phyloP scores from a whole-genome alignment of 1,284 basidiomycete species.

The Puccinia sorghi region DNA sequence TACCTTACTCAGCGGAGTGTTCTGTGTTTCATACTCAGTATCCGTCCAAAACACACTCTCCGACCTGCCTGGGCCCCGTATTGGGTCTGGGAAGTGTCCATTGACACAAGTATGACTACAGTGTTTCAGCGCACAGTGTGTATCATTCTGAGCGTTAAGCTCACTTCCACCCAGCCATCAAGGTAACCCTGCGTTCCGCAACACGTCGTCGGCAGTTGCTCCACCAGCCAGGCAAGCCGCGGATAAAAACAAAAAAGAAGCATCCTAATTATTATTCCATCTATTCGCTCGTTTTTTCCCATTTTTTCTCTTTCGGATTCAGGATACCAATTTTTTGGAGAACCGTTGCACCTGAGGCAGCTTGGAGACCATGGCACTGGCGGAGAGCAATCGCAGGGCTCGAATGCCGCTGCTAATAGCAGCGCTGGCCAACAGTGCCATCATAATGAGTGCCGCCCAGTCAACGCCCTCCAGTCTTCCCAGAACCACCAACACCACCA shows the following conservation, averaged over 20 bases:
- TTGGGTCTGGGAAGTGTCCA: not conserved
- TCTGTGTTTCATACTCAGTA: slow-evolving; percentile 5
- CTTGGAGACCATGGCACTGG: not conserved
- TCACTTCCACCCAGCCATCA: not conserved
- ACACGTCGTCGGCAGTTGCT: too few species aligned
- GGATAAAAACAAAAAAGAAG: too few species aligned
- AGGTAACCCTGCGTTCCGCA: not conserved
- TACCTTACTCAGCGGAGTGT: too few species aligned
- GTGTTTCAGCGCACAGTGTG: slow-evolving; percentile 13
- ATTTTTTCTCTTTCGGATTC: slow-evolving; percentile 7
- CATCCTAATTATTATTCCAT: too few species aligned
- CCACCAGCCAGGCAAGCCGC: too few species aligned
- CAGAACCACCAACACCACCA: not conserved
- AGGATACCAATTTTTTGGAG: too few species aligned
- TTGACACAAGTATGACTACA: slow-evolving; percentile 5
- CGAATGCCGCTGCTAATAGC: slow-evolving; percentile 13
- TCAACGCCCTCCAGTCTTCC: not conserved
- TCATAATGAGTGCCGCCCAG: not conserved
- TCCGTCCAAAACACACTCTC: too few species aligned
- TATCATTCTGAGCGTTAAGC: not conserved
- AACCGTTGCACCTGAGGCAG: not conserved
- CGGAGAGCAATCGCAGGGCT: slow-evolving; percentile 3
- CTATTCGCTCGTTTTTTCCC: slow-evolving; percentile 10
- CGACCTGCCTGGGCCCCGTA: slow-evolving; percentile 6
- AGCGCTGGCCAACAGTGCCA: slow-evolving; percentile 11